Evolutionary conservation across 2,329 filamentous ascomycete species (phyloP).

Genomic region (Hypoxylon rubiginosum): DNA sequence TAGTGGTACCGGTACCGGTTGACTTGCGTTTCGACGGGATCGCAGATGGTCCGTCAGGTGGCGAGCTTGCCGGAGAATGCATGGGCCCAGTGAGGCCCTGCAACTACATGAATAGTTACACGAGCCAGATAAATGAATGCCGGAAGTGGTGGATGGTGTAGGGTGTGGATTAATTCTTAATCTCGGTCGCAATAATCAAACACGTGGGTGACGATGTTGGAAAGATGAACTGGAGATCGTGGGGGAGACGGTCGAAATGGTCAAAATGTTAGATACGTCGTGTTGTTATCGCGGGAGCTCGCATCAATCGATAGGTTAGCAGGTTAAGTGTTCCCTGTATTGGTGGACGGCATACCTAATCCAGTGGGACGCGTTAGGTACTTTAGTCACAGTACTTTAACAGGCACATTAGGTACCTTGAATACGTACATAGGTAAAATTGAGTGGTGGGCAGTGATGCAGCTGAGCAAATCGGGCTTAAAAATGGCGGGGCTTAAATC

Average conservation of each 20-base stretch:
- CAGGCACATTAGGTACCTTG: neutral
- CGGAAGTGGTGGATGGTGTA: too few relatives aligned
- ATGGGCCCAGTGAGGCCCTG: slow-evolving; percentile 50
- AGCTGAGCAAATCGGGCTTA: neutral
- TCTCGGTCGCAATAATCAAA: neutral
- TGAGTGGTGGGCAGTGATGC: neutral
- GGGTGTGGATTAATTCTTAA: slow-evolving; percentile 12
- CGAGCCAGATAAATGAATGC: slow-evolving; percentile 11
- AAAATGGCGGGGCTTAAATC: slow-evolving; percentile 37
- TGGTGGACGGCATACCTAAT: neutral
- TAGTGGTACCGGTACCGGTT: slow-evolving; percentile 19
- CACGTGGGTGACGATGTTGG: neutral
- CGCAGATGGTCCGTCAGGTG: slow-evolving; percentile 43
- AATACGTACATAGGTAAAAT: slow-evolving; percentile 1
- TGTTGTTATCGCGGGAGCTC: slow-evolving; percentile 9
- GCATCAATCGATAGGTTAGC: neutral
- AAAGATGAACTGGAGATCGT: neutral
- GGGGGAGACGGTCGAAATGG: neutral
- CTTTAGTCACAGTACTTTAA: neutral
- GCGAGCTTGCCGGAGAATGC: slow-evolving; percentile 47
- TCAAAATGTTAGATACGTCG: neutral
- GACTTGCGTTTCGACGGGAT: slow-evolving; percentile 49
- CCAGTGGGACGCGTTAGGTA: neutral
- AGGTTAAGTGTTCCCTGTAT: neutral
- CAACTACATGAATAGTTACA: slow-evolving; percentile 48